Evolutionary conservation across 345 rosid species (phyloP).

Genomic region (Eucalyptus tenuipes): DNA sequence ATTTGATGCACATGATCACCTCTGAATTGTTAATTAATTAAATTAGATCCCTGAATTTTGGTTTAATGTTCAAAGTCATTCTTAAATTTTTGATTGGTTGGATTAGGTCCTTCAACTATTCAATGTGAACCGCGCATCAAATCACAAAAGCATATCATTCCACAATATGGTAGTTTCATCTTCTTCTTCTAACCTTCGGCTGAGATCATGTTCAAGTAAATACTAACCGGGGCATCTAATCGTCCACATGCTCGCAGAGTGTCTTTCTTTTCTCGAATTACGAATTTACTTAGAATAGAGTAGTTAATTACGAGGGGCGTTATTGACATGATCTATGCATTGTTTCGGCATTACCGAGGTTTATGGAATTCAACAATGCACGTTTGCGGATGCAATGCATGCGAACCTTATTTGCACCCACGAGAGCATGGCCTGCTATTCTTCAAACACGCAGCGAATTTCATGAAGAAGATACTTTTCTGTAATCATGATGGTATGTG

Average conservation of each 20-base stretch:
- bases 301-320: background rate
- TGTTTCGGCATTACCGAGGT: background rate
- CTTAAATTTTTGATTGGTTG: background rate
- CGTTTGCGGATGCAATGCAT: background rate
- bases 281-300: background rate
- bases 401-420: background rate
- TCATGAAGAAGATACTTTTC: background rate
- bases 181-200: background rate
- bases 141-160: background rate
- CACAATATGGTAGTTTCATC: background rate
- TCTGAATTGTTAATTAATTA: background rate
- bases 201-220: background rate
- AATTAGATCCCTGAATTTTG: background rate
- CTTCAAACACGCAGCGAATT: background rate
- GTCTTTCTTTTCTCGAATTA: background rate
- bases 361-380: background rate
- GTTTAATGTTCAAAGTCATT: background rate
- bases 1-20: background rate
- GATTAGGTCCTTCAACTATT: background rate
- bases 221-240: background rate
- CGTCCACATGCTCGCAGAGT: background rate
- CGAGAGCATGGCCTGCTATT: background rate
- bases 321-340: background rate
- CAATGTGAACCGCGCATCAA: background rate
- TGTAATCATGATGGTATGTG: rapidly evolving